Percentiles rank a stretch among this genome's conserved stretches.
Conservation (phyloP, 768 basidiomycete genomes). For the Gloeopeniophorella convolvens region DNA sequence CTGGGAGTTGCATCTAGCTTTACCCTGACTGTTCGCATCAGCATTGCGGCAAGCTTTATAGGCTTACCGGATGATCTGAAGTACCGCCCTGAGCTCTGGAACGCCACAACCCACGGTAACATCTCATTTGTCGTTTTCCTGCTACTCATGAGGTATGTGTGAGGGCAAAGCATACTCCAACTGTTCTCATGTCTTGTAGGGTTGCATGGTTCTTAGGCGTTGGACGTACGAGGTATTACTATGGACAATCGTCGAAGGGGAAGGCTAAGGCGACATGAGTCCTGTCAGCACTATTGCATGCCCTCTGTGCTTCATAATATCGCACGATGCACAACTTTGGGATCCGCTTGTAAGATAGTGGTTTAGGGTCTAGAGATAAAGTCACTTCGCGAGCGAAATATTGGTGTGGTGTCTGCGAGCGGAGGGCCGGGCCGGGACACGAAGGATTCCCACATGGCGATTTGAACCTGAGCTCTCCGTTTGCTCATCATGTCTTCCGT, state of each 20-base stretch:
- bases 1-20: neutral
- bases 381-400: too few relatives aligned
- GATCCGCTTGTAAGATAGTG: too few relatives aligned
- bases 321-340: neutral
- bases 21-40: conserved; percentile 24
- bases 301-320: too few relatives aligned
- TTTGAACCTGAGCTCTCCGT: neutral
- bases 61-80: conserved; percentile 52
- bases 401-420: too few relatives aligned
- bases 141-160: conserved; percentile 47
- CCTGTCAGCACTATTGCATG: too few relatives aligned
- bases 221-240: conserved; percentile 31
- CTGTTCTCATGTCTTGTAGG: conserved; percentile 18
- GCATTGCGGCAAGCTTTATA: conserved; percentile 50
- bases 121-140: conserved; percentile 57
- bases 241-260: conserved; percentile 19
- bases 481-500: conserved; percentile 7
- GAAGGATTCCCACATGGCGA: neutral
- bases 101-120: conserved; percentile 70
- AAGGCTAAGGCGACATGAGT: neutral
- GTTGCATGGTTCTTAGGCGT: conserved; percentile 36
- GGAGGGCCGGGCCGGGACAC: neutral
- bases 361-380: too few relatives aligned
- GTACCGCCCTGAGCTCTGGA: conserved; percentile 51
- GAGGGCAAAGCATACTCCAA: neutral